Evolutionary conservation across 352 stramenopile genomes (phyloP).

Genomic region (Phytopythium aichiense): DNA sequence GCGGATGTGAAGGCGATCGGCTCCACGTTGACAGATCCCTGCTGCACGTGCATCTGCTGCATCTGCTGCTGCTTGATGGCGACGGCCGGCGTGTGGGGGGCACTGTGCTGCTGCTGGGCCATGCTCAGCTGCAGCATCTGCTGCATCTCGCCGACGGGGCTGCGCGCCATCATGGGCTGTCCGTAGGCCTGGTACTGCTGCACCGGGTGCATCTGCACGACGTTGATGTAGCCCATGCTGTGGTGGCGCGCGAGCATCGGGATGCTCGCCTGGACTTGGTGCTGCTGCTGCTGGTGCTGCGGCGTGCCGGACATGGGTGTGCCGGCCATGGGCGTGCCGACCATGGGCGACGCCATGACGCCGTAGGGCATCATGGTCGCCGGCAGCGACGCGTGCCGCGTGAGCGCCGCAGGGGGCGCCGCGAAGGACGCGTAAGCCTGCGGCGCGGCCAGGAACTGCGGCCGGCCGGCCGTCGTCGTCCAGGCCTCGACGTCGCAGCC

Average conservation of each 20-base stretch:
- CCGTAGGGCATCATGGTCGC: constrained; percentile 42
- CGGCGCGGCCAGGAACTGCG: constrained; percentile 24
- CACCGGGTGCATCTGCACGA: constrained; percentile 35
- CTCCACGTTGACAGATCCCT: constrained; percentile 42
- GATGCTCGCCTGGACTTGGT: constrained; percentile 21
- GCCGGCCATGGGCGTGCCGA: not conserved
- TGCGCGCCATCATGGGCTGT: constrained; percentile 27
- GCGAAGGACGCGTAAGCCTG: constrained; percentile 30
- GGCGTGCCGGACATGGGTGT: too few relatives aligned
- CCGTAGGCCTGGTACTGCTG: constrained; percentile 24
- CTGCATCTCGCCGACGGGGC: constrained; percentile 28
- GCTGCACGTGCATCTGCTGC: constrained; percentile 24
- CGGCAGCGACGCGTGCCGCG: constrained; percentile 63
- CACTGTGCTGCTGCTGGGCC: constrained; percentile 37
- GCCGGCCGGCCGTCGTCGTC: constrained; percentile 24
- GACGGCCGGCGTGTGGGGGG: constrained; percentile 12
- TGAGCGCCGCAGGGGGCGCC: constrained; percentile 51
- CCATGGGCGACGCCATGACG: constrained; percentile 11
- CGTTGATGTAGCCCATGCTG: constrained; percentile 56
- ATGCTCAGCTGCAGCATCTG: constrained; percentile 22
- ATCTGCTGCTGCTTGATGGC: constrained; percentile 15
- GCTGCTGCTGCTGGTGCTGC: not conserved
- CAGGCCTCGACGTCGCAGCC: constrained; percentile 58
- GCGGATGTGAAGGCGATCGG: constrained; percentile 52
- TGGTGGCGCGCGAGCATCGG: constrained; percentile 59